These are phyloP conservation scores for Pichia occidentalis DNA, from an alignment of 805 yeast species.

Conservation along the genomic window DNA sequence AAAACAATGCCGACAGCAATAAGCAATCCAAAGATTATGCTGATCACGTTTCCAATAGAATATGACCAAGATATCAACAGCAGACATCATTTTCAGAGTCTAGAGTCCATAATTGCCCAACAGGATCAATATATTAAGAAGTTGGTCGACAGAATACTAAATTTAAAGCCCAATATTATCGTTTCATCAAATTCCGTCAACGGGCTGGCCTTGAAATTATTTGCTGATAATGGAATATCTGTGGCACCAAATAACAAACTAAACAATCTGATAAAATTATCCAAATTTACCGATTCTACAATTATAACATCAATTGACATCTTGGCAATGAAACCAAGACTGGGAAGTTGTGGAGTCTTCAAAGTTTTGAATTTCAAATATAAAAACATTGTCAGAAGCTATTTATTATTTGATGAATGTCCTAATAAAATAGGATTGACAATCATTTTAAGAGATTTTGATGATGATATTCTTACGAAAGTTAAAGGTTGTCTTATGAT, in stretches of 20 bases:
- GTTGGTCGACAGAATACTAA: constrained; percentile 68
- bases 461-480: constrained; percentile 50
- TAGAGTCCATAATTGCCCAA: constrained; percentile 67
- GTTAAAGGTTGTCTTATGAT: constrained; percentile 77
- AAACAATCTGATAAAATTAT: constrained; percentile 69
- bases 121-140: constrained; percentile 80
- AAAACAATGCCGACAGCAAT: constrained; percentile 68
- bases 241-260: constrained; percentile 79
- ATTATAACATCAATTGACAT: constrained; percentile 82
- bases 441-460: constrained; percentile 76
- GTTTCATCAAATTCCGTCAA: constrained; percentile 75
- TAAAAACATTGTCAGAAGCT: constrained; percentile 55
- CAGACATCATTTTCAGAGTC: constrained; percentile 16
- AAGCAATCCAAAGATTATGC: constrained; percentile 63
- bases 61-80: constrained; percentile 50
- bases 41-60: constrained; percentile 85
- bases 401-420: constrained; percentile 75
- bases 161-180: constrained; percentile 72
- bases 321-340: constrained; percentile 58
- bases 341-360: constrained; percentile 72
- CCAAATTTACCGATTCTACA: constrained; percentile 77
- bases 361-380: constrained; percentile 62
- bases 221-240: constrained; percentile 70
- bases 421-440: constrained; percentile 73
- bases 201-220: constrained; percentile 68